These are phyloP conservation scores for Trichoderma breve DNA, from an alignment of 2,329 filamentous ascomycete genomes.

Conservation along the genomic window DNA sequence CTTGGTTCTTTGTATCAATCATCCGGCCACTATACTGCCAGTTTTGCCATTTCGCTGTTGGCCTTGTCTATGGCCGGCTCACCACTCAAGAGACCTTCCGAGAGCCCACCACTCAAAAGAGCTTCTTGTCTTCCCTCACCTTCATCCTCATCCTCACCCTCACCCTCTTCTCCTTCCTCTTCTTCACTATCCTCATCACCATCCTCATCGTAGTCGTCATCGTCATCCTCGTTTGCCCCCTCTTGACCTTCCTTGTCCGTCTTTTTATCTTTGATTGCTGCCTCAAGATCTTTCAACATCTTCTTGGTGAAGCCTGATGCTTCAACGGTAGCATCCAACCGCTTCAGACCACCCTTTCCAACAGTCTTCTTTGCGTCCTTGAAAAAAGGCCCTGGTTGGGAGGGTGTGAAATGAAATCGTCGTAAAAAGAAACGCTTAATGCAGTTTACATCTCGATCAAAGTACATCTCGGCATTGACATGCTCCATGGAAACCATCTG, in stretches of 20 bases:
- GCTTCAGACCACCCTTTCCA: slow-evolving; percentile 60
- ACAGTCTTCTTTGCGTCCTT: slow-evolving; percentile 75
- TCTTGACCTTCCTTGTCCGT: slow-evolving; percentile 40
- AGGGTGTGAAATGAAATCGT: slow-evolving; percentile 81
- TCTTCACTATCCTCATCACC: slow-evolving; percentile 32
- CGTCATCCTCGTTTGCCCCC: slow-evolving; percentile 29
- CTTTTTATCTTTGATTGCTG: slow-evolving; percentile 80
- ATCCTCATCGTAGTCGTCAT: slow-evolving; percentile 31
- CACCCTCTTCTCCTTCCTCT: slow-evolving; percentile 25
- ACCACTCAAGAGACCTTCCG: not conserved
- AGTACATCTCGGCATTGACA: slow-evolving; percentile 92
- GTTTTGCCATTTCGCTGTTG: slow-evolving; percentile 31
- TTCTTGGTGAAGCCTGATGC: slow-evolving; percentile 96
- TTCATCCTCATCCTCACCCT: slow-evolving; percentile 17
- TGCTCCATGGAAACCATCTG: slow-evolving; percentile 98
- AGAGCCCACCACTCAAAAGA: not conserved
- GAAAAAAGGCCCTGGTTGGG: slow-evolving; percentile 81
- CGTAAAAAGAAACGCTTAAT: slow-evolving; percentile 92
- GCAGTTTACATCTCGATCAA: slow-evolving; percentile 92
- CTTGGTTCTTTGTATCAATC: not conserved
- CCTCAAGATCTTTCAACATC: slow-evolving; percentile 91
- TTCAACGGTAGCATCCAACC: slow-evolving; percentile 84
- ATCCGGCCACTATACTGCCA: slow-evolving; percentile 28
- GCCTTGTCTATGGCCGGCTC: slow-evolving; percentile 22
- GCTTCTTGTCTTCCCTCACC: not conserved